phyloP scores from a whole-genome alignment of 495 filamentous ascomycete genomes.

The Niebla homalea region DNA sequence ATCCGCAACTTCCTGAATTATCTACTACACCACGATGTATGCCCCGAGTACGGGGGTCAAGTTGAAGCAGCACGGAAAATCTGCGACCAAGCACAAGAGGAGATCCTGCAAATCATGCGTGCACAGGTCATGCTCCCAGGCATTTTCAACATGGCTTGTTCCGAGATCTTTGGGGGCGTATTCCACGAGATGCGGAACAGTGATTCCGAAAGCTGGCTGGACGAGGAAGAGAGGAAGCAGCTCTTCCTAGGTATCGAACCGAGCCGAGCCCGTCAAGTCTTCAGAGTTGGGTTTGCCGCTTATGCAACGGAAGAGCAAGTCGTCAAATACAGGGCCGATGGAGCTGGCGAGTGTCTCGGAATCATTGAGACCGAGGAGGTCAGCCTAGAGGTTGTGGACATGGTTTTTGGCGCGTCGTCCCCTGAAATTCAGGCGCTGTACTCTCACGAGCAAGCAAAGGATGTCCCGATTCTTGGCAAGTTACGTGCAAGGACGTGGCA shows the following conservation, averaged over 20 bases:
- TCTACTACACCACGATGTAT: slow-evolving; percentile 68
- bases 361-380: slow-evolving; percentile 30
- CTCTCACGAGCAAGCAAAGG: slow-evolving; percentile 18
- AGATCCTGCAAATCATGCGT: slow-evolving; percentile 45
- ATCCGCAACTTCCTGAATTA: slow-evolving; percentile 85
- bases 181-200: slow-evolving; percentile 24
- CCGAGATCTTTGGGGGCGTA: slow-evolving; percentile 43
- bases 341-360: slow-evolving; percentile 14
- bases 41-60: slow-evolving; percentile 59
- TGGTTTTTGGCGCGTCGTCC: slow-evolving; percentile 19
- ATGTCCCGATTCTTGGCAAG: slow-evolving; percentile 31
- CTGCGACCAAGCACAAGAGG: slow-evolving; percentile 53
- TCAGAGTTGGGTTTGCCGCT: slow-evolving; percentile 32
- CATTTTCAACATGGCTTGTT: slow-evolving; percentile 56
- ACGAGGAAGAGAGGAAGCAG: slow-evolving; percentile 14
- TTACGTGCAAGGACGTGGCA: slow-evolving; percentile 30
- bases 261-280: slow-evolving; percentile 28
- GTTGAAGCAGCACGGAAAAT: slow-evolving; percentile 51
- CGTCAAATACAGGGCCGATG: slow-evolving; percentile 19
- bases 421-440: slow-evolving; percentile 34
- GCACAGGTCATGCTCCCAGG: slow-evolving; percentile 47
- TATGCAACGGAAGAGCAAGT: slow-evolving; percentile 28
- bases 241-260: slow-evolving; percentile 22
- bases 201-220: slow-evolving; percentile 24
- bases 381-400: slow-evolving; percentile 44